Evolutionary conservation across 106 monocot genomes (phyloP).

Genomic region (Xerophyta viscosa): DNA sequence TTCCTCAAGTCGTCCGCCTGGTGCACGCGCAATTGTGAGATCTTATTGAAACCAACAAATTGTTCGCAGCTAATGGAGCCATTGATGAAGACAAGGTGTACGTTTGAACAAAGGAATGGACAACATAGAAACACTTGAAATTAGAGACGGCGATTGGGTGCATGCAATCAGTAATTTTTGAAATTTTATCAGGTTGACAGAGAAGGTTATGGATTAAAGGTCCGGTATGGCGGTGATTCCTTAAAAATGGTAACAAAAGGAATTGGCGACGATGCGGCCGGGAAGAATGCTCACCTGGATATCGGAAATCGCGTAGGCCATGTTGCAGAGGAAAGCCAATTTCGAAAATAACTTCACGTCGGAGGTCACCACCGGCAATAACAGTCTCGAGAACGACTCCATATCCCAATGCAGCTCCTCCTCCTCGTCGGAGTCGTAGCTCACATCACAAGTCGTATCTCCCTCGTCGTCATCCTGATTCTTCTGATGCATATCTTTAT

Average conservation of each 20-base stretch:
- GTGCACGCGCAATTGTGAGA: too few species aligned
- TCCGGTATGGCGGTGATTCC: not conserved
- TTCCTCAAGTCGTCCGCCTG: constrained; percentile 50
- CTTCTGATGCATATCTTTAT: constrained; percentile 11
- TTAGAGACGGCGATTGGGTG: too few species aligned
- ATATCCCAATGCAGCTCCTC: constrained; percentile 33
- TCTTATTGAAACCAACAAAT: too few species aligned
- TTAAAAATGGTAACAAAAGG: not conserved
- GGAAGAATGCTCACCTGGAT: constrained; percentile 39
- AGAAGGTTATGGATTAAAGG: too few species aligned
- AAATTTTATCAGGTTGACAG: too few species aligned
- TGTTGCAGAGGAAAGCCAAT: constrained; percentile 87
- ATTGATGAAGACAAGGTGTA: too few species aligned
- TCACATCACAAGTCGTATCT: constrained; percentile 32
- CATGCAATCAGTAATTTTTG: too few species aligned
- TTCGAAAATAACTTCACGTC: constrained; percentile 58
- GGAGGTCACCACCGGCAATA: constrained; percentile 26
- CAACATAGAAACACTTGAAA: too few species aligned
- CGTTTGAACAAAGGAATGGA: too few species aligned
- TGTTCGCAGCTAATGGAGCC: too few species aligned
- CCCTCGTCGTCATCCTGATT: constrained; percentile 5
- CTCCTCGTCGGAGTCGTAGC: constrained; percentile 47
- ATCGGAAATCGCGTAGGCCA: constrained; percentile 61
- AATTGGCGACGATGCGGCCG: not conserved
- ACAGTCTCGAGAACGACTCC: constrained; percentile 33